Base-by-base conservation (phyloP, 495 filamentous ascomycete genomes). In the Podospora tetraspora region DNA sequence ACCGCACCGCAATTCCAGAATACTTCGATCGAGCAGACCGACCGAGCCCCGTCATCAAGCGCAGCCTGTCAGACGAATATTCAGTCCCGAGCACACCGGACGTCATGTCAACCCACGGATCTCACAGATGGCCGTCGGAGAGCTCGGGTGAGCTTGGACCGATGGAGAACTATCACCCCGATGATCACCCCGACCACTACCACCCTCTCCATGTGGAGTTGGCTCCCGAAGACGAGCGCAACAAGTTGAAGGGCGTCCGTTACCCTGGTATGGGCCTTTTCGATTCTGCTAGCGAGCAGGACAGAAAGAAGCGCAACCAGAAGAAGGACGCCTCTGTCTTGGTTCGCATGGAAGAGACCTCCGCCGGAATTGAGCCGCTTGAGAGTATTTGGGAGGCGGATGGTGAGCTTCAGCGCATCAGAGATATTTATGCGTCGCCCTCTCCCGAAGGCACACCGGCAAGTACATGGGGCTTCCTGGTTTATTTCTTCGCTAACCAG, bases 201-300 rank as follows among this genome's bases (percentile, higher is more conserved):
- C 43, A 52, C 43, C 4, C 19, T 8, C 43, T 68, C 23, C 72
- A 66, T 0, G 78, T 80, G 27, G 67, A 69, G 1, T 58, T 59
- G 4, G 77, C 78, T 21, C 73, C 73, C 16, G 80, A 77, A 64
- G 77, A 74, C 43, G 78, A 81, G 27, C 63, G 70, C 64, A 77
- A 76, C 62, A 82, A 82, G 73, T 80, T 97, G 68, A 97, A 96
- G 76, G 93, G 93, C 0, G 78, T 91, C 9, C 75, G 85, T 60
- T 96, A 87, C 83, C 91, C 91, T 4, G 93, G 93, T 10, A 97
- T 97, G 93, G 87, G 89, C 64, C 78, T 94, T 22, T 96, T 96
- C 72, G 93, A 97, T 74, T 90, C 92, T 12, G 93, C 93, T 9
- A 92, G 87, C 1, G 82, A 87, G 64, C 85, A 90, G 61, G 90